Percentiles rank a stretch among this genome's conserved stretches.
Evolutionary conservation across 2,329 filamentous ascomycete species (phyloP).

Genomic region (Colletotrichum paranaense): DNA sequence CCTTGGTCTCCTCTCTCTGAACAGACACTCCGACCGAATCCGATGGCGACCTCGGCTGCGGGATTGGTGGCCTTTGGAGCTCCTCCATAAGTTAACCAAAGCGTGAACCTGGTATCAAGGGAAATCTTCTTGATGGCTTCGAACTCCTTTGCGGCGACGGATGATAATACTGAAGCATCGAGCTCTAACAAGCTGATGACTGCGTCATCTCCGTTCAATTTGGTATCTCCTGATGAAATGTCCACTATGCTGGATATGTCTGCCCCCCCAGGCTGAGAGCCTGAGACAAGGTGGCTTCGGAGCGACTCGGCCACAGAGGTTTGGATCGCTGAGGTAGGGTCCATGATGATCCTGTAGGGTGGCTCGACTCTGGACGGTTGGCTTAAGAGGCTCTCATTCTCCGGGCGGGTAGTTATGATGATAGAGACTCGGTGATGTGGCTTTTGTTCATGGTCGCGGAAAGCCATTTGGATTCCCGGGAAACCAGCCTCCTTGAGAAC

Average conservation of each 20-base stretch:
- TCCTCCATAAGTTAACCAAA: background rate
- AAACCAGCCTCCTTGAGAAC: constrained; percentile 36
- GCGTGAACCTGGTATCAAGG: background rate
- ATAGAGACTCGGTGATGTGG: constrained; percentile 8
- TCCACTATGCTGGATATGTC: background rate
- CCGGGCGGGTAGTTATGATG: background rate
- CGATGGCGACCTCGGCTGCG: background rate
- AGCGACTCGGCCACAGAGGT: background rate
- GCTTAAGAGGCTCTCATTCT: background rate
- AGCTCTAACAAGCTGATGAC: background rate
- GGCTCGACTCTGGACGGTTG: background rate
- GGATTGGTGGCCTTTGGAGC: background rate
- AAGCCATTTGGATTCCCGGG: constrained; percentile 38
- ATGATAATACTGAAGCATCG: constrained; percentile 17
- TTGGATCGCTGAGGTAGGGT: background rate
- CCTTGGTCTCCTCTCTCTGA: background rate
- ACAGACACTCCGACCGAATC: background rate
- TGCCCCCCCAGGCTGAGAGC: too few species aligned
- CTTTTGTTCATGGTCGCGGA: constrained; percentile 37
- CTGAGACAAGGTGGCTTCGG: background rate
- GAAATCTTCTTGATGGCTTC: background rate
- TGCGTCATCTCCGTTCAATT: background rate
- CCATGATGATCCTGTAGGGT: background rate
- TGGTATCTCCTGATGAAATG: background rate
- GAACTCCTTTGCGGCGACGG: background rate